Conservation (phyloP, 352 stramenopile species). For the Thraustochytrium striatum region DNA sequence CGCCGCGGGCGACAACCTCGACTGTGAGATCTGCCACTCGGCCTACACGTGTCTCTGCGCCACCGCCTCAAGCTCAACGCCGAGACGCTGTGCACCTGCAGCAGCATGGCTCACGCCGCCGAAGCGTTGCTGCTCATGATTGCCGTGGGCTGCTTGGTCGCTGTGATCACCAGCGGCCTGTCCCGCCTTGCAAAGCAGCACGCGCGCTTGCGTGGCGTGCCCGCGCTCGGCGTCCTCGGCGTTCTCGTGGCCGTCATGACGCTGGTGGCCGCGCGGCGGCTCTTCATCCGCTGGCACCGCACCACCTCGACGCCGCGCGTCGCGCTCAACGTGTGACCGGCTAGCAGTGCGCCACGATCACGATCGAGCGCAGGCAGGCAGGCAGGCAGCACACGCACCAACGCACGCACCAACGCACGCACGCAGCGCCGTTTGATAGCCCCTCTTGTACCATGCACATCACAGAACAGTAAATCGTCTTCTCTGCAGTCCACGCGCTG, state of each 20-base stretch:
- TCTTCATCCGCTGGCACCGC: slow-evolving; percentile 35
- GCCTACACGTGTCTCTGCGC: neutral
- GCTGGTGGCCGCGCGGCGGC: neutral
- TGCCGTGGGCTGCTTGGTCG: neutral
- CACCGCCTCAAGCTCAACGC: slow-evolving; percentile 32
- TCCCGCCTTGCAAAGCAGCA: neutral
- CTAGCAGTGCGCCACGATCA: no score
- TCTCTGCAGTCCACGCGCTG: neutral
- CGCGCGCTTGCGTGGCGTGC: neutral
- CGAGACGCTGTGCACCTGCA: slow-evolving; percentile 4
- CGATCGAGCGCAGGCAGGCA: neutral
- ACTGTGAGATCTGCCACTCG: slow-evolving; percentile 43
- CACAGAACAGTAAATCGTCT: neutral
- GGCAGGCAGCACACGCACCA: neutral
- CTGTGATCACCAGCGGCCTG: neutral
- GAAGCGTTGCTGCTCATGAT: neutral
- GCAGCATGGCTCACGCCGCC: neutral
- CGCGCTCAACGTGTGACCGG: no score
- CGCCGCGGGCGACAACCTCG: slow-evolving; percentile 30
- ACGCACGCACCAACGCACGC: neutral
- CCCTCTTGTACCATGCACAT: neutral
- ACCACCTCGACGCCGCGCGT: slow-evolving; percentile 29
- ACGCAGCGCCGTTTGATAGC: neutral
- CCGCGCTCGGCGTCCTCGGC: neutral
- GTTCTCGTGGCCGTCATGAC: neutral